Base-by-base conservation (phyloP, 1,139 yeast species). In the Ogataea hybrid region DNA sequence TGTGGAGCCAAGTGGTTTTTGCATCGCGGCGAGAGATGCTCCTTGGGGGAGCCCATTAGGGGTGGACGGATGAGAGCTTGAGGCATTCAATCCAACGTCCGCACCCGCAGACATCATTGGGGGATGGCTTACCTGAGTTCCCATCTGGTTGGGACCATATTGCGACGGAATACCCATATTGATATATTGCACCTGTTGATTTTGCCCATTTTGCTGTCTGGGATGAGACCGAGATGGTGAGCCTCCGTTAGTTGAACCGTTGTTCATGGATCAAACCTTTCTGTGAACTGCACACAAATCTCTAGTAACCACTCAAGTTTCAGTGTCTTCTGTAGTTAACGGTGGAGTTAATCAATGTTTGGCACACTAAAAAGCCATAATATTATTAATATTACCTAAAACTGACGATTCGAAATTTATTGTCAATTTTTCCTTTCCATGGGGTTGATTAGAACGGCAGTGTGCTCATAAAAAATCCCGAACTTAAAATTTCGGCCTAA, bases 181-280 rank as follows among this genome's bases (percentile, higher is more conserved):
- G 33, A 37, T 41, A 38, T 37, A 39, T 9, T 29, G 41, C 30
- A 43, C 52, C 29, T 44, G 54, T 23, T 39, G 47, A 16, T 28
- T 39, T 18, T 37, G 46, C 12, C 39, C 51, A 16, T 27, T 43
- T 12, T 40, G 47, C 8, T 37, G 42, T n/a, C 41, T 21, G 23
- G 36, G 25, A 27, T 35, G 16, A 12, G 32, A 20, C 40, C 32
- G 28, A n/a, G 43, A 27, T 16, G 41, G 30, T 17, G 47, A 39
- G 28, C 29, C 28, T 27, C 43, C 37, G 20, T 40, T 43, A 21
- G 39, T 28, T 11, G 44, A 20, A 28, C 42, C 28, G 29, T 34
- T 37, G 28, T 40, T 43, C 40, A 41, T 32, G 21, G 27, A 31
- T 8, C 14, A 20, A 20, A 21, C 27, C 21, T n/a, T 18, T 9